Evolutionary conservation across 495 filamentous ascomycete genomes (phyloP).

Genomic region (Friedmanniomyces endolithicus): DNA sequence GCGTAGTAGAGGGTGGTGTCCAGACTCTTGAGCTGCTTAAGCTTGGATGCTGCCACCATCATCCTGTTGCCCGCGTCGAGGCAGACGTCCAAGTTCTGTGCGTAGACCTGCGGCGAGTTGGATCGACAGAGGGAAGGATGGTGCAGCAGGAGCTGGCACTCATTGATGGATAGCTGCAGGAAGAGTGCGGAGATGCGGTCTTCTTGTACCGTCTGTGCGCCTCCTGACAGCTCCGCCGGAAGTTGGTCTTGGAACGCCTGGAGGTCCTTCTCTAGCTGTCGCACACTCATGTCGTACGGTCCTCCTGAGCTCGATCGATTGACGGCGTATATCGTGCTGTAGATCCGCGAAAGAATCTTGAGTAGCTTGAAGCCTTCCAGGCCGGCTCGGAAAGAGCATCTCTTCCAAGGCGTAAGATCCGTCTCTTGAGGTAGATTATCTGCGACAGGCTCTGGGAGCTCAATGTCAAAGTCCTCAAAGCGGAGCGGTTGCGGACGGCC

Average conservation of each 20-base stretch:
- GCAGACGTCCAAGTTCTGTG: constrained; percentile 55
- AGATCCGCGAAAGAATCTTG: constrained; percentile 56
- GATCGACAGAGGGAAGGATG: constrained; percentile 62
- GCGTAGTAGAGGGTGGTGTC: constrained; percentile 71
- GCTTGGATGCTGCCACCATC: constrained; percentile 43
- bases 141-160: constrained; percentile 44
- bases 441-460: constrained; percentile 54
- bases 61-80: constrained; percentile 53
- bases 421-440: constrained; percentile 51
- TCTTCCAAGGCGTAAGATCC: constrained; percentile 34
- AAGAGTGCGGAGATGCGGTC: constrained; percentile 38
- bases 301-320: constrained; percentile 39
- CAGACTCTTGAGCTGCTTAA: constrained; percentile 52
- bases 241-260: constrained; percentile 43
- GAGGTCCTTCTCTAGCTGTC: constrained; percentile 48
- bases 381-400: constrained; percentile 53
- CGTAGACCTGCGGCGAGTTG: constrained; percentile 44
- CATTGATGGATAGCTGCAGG: constrained; percentile 35
- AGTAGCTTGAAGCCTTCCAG: constrained; percentile 48
- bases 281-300: constrained; percentile 48
- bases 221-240: constrained; percentile 40
- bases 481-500: constrained; percentile 63
- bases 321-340: constrained; percentile 55
- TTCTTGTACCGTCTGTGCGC: constrained; percentile 37
- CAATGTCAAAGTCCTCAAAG: constrained; percentile 60